Evolutionary conservation across 495 filamentous ascomycete species (phyloP).

Genomic region (Neurospora sublineolata): DNA sequence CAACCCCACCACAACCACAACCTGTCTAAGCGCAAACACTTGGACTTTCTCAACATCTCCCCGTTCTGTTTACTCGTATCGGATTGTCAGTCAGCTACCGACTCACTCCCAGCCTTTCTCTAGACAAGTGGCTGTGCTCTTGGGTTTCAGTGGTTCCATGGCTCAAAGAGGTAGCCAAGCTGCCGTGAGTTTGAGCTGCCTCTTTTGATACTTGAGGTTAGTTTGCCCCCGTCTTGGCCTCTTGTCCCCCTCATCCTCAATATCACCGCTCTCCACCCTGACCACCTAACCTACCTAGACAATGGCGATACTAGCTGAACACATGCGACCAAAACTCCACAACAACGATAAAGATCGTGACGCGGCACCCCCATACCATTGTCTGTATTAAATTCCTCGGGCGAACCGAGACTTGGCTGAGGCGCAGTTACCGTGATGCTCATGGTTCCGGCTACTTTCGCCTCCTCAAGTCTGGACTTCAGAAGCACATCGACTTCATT

Average conservation of each 20-base stretch:
- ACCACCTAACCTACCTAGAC: background rate
- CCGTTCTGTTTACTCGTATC: background rate
- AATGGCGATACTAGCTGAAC: background rate
- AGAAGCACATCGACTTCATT: background rate
- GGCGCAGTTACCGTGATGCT: background rate
- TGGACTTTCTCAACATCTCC: background rate
- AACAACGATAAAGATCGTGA: background rate
- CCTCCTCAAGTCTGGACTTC: background rate
- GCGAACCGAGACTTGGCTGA: background rate
- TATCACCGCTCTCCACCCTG: background rate
- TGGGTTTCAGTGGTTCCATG: background rate
- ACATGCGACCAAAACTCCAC: background rate
- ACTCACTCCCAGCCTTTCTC: background rate
- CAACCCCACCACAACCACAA: background rate
- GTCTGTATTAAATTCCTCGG: background rate
- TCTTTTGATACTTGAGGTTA: background rate
- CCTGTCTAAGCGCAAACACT: background rate
- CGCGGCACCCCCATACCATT: background rate
- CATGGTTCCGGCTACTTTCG: background rate
- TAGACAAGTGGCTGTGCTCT: background rate
- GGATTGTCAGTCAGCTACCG: background rate
- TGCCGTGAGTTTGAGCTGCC: background rate
- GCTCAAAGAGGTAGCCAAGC: background rate
- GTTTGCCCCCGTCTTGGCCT: background rate
- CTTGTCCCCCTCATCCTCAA: background rate